phyloP scores from a whole-genome alignment of 164 flowering plant species.

The Vitis riparia region DNA sequence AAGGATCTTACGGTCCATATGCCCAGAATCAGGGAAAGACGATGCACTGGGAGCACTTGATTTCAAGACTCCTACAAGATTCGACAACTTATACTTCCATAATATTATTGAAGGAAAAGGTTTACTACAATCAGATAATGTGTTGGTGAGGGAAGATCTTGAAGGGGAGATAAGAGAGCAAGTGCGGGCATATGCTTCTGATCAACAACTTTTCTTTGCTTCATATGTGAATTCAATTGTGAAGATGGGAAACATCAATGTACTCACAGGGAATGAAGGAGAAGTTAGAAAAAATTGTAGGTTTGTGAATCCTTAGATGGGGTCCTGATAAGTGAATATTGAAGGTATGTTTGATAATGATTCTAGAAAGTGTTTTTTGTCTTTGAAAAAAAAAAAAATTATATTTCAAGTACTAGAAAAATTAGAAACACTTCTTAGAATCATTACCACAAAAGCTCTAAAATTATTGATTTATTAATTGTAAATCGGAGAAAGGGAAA shows the following conservation, averaged over 20 bases:
- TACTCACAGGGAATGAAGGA: conserved; percentile 58
- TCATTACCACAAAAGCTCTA: no score
- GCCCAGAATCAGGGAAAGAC: conserved; percentile 56
- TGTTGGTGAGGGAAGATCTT: conserved; percentile 43
- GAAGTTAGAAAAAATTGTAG: conserved; percentile 67
- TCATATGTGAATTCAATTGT: conserved; percentile 53
- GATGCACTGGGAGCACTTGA: conserved; percentile 48
- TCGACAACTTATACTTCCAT: conserved; percentile 63
- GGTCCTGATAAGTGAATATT: no score
- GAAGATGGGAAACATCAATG: conserved; percentile 81
- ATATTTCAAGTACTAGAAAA: no score
- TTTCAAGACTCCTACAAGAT: conserved; percentile 47
- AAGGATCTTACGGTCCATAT: conserved; percentile 48
- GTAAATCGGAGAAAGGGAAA: no score
- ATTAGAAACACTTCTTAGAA: no score
- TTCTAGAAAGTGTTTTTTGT: no score
- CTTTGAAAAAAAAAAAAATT: no score
- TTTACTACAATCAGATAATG: conserved; percentile 57
- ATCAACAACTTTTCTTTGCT: conserved; percentile 44
- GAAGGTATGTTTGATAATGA: no score
- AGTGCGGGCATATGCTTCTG: conserved; percentile 53
- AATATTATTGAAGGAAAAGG: conserved; percentile 65
- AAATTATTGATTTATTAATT: no score
- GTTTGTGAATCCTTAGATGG: conserved; percentile 23
- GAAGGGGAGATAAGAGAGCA: conserved; percentile 38